Evolutionary conservation across 192 early-diverging fungal species (phyloP), one percentile per base, ranked within the genome.

Genomic region (Linnemannia zychae): DNA sequence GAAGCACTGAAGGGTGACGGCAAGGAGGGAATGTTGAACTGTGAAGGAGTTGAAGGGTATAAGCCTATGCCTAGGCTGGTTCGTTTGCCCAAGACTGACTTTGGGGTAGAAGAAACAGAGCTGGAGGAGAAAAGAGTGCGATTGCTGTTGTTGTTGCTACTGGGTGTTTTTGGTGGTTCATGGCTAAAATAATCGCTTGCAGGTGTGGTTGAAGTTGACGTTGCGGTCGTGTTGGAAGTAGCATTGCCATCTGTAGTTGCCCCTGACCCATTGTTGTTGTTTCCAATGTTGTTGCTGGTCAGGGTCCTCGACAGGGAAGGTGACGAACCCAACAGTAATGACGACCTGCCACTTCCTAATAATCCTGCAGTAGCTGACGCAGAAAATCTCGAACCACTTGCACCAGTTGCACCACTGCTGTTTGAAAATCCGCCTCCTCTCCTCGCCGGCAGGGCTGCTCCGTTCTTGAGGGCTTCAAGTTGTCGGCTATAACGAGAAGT

Each of bases 291-390:
- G 7, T 24, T 63, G 22, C 20, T 53, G 7, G 57, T 15, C 15
- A 24, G 22, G 12, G 24, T 7, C 28, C 28, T 63, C 31, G 28
- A 24, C 24, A 31, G 4, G 28, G 57, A 63, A 7, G 57, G 57
- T 4, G 57, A 63, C 12, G 57, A 31, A 12, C 57, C 57, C 28
- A 63, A 63, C 57, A 63, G 12, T 28, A 63, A 31, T 3, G 57
- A 24, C 28, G 57, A 31, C 57, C 28, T 63, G 57, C 57, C 57
- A 31, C 57, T 28, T 46, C 40, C 53, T 20, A 47, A 24, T 28
- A 38, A 44, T 28, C 76, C 76, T 63, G 76, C 69, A 3, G 76
- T 78, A 6, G 69, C 76, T 37, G 76, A 78, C 22, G 77, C 77
- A 49, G 77, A 71, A 60, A 79, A 79, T 9, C 77, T 68, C 1